Base-by-base conservation (phyloP, 495 filamentous ascomycete species). In the Xylaria scruposa region DNA sequence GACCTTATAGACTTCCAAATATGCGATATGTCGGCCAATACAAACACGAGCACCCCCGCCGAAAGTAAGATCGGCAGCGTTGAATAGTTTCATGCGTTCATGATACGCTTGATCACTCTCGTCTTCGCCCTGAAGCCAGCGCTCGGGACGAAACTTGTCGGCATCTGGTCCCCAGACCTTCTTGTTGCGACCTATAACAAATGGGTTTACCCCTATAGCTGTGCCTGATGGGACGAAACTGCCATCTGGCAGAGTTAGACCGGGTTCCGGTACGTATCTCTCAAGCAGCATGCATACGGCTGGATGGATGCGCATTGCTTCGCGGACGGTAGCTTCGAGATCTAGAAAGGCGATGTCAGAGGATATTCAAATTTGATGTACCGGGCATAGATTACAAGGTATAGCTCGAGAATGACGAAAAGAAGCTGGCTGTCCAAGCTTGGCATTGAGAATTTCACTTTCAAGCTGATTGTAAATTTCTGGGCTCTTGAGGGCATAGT, bases 291-390 rank as follows among this genome's bases (percentile, higher is more conserved):
- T 68, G 12, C 82, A 83, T 10, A 84, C 79, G 0, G 82, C 81
- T 1, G 87, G 87, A 64, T 86, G 82, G 17, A 87, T 71, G 29
- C 88, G 84, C 36, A 88, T 76, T 13, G 82, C 73, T 77, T 91
- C 88, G 71, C 86, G 85, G 47, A 89, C 81, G 62, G 84, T 80
- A 33, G 86, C 87, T 31, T 86, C 83, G n/a, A 91, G 83, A 74
- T 88, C 47, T 51, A 51, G n/a, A 24, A 10, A 51, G 1, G 1
- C 7, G 47, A 51, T 51, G 47, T 51, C n/a, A 51, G n/a, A 51
- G n/a, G n/a, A 24, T 24, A 2, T 7, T 24, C 21, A 5, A 51
- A 0, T 21, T 51, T 10, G n/a, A 24, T 13, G 1, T 12, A 10
- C 3, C 8, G n/a, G 47, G 47, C 7, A 51, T 9, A 51, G 47